Conservation (phyloP, 202 grass and related monocot species). For the Carex sylvatica region DNA sequence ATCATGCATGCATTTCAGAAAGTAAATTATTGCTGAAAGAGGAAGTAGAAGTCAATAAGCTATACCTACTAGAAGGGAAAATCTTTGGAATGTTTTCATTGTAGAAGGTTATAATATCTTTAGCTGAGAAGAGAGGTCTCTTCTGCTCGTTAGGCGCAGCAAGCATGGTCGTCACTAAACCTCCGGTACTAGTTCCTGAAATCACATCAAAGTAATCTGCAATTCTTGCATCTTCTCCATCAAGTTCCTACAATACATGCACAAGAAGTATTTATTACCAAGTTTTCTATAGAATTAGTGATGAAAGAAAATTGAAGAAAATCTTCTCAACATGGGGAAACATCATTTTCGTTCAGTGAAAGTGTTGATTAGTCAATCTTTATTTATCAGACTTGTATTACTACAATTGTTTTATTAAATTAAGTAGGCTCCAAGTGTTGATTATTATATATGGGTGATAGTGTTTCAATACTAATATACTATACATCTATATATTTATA, state of each 20-base stretch:
- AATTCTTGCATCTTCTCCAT: constrained; percentile 35
- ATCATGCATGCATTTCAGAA: background rate
- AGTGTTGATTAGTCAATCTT: no score
- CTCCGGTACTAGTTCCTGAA: constrained; percentile 57
- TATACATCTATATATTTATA: no score
- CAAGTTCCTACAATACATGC: constrained; percentile 31
- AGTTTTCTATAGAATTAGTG: background rate
- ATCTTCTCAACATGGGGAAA: background rate
- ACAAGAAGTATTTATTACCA: background rate
- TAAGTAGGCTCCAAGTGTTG: background rate
- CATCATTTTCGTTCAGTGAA: background rate
- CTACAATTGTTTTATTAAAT: background rate
- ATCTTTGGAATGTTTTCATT: constrained; percentile 43
- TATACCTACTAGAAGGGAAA: constrained; percentile 39
- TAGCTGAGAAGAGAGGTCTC: constrained; percentile 43
- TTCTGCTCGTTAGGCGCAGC: constrained; percentile 30
- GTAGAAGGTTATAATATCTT: constrained; percentile 52
- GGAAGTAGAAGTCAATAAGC: background rate
- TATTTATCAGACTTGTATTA: no score
- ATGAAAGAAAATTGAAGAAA: no score
- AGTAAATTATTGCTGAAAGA: background rate
- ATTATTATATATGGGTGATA: background rate
- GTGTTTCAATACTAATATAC: no score
- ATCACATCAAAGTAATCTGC: no score
- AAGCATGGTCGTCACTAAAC: constrained; percentile 55